Base-by-base conservation (phyloP, 176 grass and related monocot genomes). In the Rhynchospora tenuis region DNA sequence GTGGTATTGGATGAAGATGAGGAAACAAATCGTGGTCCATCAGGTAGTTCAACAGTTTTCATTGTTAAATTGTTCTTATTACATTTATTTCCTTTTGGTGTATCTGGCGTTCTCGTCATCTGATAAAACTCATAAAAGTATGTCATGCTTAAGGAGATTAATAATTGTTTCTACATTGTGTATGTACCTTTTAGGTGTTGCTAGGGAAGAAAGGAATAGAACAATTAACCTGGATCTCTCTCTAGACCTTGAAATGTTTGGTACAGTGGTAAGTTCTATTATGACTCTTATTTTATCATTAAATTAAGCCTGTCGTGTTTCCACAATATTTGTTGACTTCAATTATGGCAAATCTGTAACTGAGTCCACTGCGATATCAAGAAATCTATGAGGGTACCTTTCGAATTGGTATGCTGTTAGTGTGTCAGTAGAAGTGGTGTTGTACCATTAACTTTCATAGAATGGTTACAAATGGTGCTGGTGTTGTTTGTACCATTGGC, bases 1-100 rank as follows among this genome's bases (percentile, higher is more conserved):
- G 85, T 99, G 55, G 86, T 95, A 85, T 86, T 99, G 71, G 97
- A 99, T 89, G 97, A 94, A 81, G 97, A 99, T 81, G 75, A 89
- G 56, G 93, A 96, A 81, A 74, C 86, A 81, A 85, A 20, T 78
- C 43, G 60, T 63, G 86, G 86, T 70, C 71, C 43, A 67, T 50
- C 91, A 99, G 97, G 97, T 94, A 86, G 16, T 80, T 78, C 85
- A 8, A 81, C 85, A 11, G 70, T 91, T 51, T 85, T 68, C 42
- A 20, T 52, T 66, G 64, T 74, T 20, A 11, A 81, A 72, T 79
- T 50, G 23, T 84, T 71, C 59, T 20, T 56, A 68, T 47, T 31
- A 65, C 50, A 73, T 12, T n/a, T 28, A 73, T 73, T 42, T 44
- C 64, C 20, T 56, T 69, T 55, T 6, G 4, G 44, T 5, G n/a